These are phyloP conservation scores for Holtermannia corniformis DNA, from an alignment of 768 basidiomycete genomes.

Conservation along the genomic window DNA sequence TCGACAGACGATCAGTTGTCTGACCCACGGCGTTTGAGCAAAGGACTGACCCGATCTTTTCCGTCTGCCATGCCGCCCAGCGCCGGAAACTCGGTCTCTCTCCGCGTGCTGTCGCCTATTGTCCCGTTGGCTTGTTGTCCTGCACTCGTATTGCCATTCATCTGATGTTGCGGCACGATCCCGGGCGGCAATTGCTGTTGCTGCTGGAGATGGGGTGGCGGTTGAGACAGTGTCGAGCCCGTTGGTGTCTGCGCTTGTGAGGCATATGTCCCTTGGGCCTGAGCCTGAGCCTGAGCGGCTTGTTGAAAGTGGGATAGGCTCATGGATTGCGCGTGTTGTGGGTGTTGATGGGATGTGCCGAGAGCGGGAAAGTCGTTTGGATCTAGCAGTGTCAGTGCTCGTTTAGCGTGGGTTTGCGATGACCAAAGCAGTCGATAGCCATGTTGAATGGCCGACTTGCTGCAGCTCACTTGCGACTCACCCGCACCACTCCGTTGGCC, in stretches of 20 bases:
- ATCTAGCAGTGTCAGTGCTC: slow-evolving; percentile 12
- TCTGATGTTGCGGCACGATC: slow-evolving; percentile 20
- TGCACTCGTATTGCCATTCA: slow-evolving; percentile 5
- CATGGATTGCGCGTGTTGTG: background rate
- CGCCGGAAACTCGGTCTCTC: slow-evolving; percentile 35
- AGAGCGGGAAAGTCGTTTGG: slow-evolving; percentile 39
- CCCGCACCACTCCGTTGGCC: slow-evolving; percentile 8
- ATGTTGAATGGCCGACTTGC: background rate
- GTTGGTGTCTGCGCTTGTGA: slow-evolving; percentile 25
- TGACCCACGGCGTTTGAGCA: background rate
- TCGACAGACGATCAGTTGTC: background rate
- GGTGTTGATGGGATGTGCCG: slow-evolving; percentile 18
- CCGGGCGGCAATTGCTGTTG: slow-evolving; percentile 20
- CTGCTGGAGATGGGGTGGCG: slow-evolving; percentile 13
- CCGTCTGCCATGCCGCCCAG: slow-evolving; percentile 15
- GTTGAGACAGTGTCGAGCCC: slow-evolving; percentile 5
- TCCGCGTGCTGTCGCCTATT: slow-evolving; percentile 9
- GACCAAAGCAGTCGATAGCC: background rate
- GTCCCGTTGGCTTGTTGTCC: slow-evolving; percentile 18
- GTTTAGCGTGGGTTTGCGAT: background rate
- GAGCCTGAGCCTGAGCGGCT: background rate
- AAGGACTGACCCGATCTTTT: slow-evolving; percentile 26
- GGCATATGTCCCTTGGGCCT: slow-evolving; percentile 17
- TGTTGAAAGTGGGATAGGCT: background rate
- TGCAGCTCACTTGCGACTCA: background rate